Evolutionary conservation across 768 basidiomycete genomes (phyloP).

Genomic region (Hygrophoropsis aurantiaca): DNA sequence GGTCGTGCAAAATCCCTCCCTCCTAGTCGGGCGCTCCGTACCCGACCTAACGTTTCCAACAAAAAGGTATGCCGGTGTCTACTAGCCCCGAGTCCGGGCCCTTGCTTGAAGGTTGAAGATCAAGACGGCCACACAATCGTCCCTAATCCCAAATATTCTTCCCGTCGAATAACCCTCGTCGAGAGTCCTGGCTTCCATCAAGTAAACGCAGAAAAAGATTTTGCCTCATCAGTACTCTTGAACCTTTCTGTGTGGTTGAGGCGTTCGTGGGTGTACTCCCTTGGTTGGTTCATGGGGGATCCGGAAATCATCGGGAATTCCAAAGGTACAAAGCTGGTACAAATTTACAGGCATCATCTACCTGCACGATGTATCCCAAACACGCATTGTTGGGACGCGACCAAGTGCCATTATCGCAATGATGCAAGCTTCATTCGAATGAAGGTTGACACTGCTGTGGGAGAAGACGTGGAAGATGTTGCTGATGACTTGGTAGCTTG

Average conservation of each 20-base stretch:
- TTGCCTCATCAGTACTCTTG: slow-evolving; percentile 24
- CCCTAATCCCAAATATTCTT: slow-evolving; percentile 14
- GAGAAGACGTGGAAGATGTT: too few species aligned
- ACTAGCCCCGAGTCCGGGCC: too few species aligned
- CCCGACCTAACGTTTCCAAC: too few species aligned
- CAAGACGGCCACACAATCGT: slow-evolving; percentile 13
- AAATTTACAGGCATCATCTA: slow-evolving; percentile 33
- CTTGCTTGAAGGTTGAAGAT: too few species aligned
- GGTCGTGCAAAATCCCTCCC: too few species aligned
- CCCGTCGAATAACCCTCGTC: slow-evolving; percentile 14
- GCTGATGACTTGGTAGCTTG: too few species aligned
- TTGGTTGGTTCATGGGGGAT: too few species aligned
- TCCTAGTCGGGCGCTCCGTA: too few species aligned
- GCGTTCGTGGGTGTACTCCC: slow-evolving; percentile 23
- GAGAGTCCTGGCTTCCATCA: slow-evolving; percentile 28
- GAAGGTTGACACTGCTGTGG: too few species aligned
- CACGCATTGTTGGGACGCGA: slow-evolving; percentile 28
- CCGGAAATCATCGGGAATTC: too few species aligned
- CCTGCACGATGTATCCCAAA: slow-evolving; percentile 33
- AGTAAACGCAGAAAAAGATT: slow-evolving; percentile 4
- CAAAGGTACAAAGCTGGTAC: too few species aligned
- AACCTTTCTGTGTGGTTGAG: slow-evolving; percentile 22
- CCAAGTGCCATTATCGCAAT: slow-evolving; percentile 25
- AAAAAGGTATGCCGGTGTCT: too few species aligned
- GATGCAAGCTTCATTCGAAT: slow-evolving; percentile 23